A percentile compares a stretch with the other conserved stretches of the same genome.
phyloP scores from a whole-genome alignment of 768 basidiomycete genomes.

The Tricholoma sp. region DNA sequence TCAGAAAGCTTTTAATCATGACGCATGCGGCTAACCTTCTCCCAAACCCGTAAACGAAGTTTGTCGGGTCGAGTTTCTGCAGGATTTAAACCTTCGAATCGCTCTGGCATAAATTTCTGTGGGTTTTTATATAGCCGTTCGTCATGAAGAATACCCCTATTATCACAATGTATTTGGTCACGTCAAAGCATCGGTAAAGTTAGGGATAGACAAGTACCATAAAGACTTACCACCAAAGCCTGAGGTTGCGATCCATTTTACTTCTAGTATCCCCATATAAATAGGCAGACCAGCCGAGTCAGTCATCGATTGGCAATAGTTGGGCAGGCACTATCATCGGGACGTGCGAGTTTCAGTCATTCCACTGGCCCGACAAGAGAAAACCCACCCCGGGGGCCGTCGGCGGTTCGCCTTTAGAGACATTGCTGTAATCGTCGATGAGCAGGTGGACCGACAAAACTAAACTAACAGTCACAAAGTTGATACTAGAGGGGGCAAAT shows the following conservation, averaged over 20 bases:
- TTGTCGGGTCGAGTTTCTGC: slow-evolving; percentile 10
- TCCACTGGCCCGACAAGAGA: too few species aligned
- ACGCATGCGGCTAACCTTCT: slow-evolving; percentile 6
- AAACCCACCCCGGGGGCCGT: too few species aligned
- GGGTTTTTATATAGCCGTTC: slow-evolving; percentile 9
- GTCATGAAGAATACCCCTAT: slow-evolving; percentile 14
- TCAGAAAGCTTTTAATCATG: not conserved
- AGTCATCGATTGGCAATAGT: too few species aligned
- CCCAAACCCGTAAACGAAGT: slow-evolving; percentile 14
- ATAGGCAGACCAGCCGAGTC: too few species aligned
- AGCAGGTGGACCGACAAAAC: too few species aligned
- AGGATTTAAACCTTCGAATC: slow-evolving; percentile 8
- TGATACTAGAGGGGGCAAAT: too few species aligned
- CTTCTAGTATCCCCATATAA: too few species aligned
- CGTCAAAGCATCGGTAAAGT: not conserved
- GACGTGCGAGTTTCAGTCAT: too few species aligned
- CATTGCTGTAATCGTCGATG: too few species aligned
- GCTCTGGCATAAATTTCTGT: slow-evolving; percentile 8
- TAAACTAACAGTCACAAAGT: too few species aligned
- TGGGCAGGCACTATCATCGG: too few species aligned
- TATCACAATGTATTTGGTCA: not conserved
- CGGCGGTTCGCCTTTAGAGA: too few species aligned
- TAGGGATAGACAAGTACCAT: slow-evolving; percentile 1
- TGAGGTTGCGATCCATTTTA: slow-evolving; percentile 16
- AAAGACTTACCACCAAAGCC: slow-evolving; percentile 12